These are phyloP conservation scores for Hyaloscypha hepaticicola DNA, from an alignment of 495 filamentous ascomycete genomes.

Conservation along the genomic window DNA sequence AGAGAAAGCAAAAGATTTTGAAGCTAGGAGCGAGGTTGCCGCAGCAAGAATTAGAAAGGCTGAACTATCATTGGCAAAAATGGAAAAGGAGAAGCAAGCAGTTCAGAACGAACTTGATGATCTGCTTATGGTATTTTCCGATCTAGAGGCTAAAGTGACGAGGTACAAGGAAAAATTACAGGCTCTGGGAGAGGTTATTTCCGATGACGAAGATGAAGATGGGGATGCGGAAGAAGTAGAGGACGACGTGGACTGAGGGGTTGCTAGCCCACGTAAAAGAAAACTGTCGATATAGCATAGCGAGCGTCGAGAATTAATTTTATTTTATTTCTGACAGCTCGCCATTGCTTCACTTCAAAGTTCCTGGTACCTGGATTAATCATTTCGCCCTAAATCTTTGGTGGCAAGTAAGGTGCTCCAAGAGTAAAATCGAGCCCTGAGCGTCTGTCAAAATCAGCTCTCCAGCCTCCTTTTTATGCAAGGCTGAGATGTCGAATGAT, in stretches of 20 bases:
- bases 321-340: no score
- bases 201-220: conserved; percentile 76
- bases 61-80: conserved; percentile 44
- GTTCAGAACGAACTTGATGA: conserved; percentile 77
- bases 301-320: conserved; percentile 8
- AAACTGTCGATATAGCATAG: conserved; percentile 10
- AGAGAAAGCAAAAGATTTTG: conserved; percentile 29
- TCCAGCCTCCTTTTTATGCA: not conserved
- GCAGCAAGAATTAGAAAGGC: conserved; percentile 24
- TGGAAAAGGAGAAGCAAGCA: conserved; percentile 63
- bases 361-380: no score
- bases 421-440: no score
- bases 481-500: conserved; percentile 4
- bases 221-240: conserved; percentile 63
- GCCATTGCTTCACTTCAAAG: no score
- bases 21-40: conserved; percentile 35
- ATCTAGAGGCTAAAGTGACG: conserved; percentile 79
- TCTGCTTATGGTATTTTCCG: conserved; percentile 82
- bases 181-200: conserved; percentile 68
- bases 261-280: not conserved
- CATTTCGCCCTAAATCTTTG: no score
- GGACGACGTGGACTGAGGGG: conserved; percentile 38
- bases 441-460: no score
- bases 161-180: conserved; percentile 78
- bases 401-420: no score